Evolutionary conservation across 179 eudicot species (phyloP).

Genomic region (Beta lomatogona): DNA sequence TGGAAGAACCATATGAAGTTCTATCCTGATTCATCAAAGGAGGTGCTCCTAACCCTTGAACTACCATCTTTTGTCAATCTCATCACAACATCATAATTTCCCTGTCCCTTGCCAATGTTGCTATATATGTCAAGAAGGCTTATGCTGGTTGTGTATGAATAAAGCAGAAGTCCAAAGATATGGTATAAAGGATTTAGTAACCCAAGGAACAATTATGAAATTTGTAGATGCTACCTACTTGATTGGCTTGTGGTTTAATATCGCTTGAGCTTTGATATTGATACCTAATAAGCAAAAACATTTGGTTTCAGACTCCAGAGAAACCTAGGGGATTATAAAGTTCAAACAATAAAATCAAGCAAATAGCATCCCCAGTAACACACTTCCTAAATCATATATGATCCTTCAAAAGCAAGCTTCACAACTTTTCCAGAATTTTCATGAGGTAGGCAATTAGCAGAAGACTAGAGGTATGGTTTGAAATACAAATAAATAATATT

Average conservation of each 20-base stretch:
- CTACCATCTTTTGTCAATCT: background rate
- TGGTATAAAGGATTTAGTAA: background rate
- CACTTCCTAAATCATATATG: background rate
- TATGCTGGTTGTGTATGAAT: no score
- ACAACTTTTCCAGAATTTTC: background rate
- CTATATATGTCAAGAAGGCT: no score
- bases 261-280: background rate
- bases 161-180: no score
- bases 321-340: background rate
- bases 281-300: background rate
- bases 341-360: background rate
- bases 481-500: background rate
- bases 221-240: background rate
- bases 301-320: background rate
- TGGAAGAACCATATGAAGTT: background rate
- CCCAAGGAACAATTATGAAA: background rate
- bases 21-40: background rate
- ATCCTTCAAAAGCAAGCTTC: background rate
- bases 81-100: background rate
- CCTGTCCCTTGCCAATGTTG: background rate
- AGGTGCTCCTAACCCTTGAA: background rate
- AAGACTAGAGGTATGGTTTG: background rate
- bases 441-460: background rate
- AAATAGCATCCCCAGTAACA: background rate
- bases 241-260: background rate